These are phyloP conservation scores for Candida germanica DNA, from an alignment of 805 yeast species.

Conservation along the genomic window DNA sequence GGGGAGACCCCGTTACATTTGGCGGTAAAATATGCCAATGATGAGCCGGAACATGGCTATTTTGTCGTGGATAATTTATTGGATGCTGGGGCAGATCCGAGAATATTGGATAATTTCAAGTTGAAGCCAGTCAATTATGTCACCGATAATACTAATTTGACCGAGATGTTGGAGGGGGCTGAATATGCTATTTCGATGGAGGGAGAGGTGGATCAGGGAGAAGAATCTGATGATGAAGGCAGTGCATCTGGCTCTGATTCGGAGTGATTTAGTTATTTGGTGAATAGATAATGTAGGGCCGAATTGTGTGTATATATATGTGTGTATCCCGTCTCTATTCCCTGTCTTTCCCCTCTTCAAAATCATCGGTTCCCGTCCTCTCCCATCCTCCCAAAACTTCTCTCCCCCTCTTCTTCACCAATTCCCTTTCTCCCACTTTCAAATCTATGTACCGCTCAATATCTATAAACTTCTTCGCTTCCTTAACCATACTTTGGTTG, in stretches of 20 bases:
- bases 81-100: slow-evolving; percentile 90
- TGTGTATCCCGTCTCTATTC: too few relatives aligned
- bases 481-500: slow-evolving; percentile 14
- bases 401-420: slow-evolving; percentile 12
- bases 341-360: too few relatives aligned
- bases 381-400: slow-evolving; percentile 45
- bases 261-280: too few relatives aligned
- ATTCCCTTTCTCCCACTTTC: background rate
- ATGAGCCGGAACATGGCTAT: slow-evolving; percentile 82
- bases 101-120: slow-evolving; percentile 43
- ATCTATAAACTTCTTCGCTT: too few relatives aligned
- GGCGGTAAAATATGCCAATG: slow-evolving; percentile 72
- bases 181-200: slow-evolving; percentile 63
- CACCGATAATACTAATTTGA: slow-evolving; percentile 52
- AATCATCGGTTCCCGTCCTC: slow-evolving; percentile 43
- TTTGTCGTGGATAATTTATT: slow-evolving; percentile 75
- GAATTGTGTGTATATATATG: too few relatives aligned
- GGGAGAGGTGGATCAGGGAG: slow-evolving; percentile 31
- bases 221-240: slow-evolving; percentile 27
- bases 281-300: too few relatives aligned
- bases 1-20: slow-evolving; percentile 89
- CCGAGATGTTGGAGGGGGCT: slow-evolving; percentile 71
- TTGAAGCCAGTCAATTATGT: slow-evolving; percentile 75
- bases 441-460: too few relatives aligned
- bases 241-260: slow-evolving; percentile 31